Base-by-base conservation (phyloP, 2,329 filamentous ascomycete species). In the Fusarium avenaceum region DNA sequence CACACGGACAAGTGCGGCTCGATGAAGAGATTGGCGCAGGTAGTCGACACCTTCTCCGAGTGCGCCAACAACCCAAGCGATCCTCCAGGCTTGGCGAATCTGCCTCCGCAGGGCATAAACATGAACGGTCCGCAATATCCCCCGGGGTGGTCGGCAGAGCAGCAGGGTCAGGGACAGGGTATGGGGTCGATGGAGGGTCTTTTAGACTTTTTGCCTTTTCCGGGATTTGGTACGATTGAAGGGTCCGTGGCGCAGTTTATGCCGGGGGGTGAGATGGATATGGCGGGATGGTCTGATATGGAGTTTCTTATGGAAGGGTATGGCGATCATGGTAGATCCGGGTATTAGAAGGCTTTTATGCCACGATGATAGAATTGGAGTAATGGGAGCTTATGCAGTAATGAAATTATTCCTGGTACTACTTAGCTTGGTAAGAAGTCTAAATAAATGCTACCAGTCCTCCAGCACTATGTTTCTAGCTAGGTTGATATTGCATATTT, bases 11-110 rank as follows among this genome's bases (percentile, higher is more conserved):
- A 76, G 48, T 70, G 72, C 30, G 73, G 73, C 1, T 74, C 75
- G 13, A 76, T 76, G 75, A 74, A 70, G 39, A 54, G 75, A 6
- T 67, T 76, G 4, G 72, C 75, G 1, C 71, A 57, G 14, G 72
- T 76, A 1, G 66, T 76, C 7, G 74, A 73, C 7, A 68, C 70
- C 0, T 76, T 76, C 43, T 72, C 73, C 8, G 74, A 72, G 3
- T 74, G 73, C 8, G 65, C 69, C 17, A 70, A 66, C 6, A 70
- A 55, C 2, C 52, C 67, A 0, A 57, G 11, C 8, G 63, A 71
- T 30, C 55, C 43, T 6, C 56, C 51, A 1, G 40, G 38, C 3
- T 10, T 42, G 17, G 20, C 47, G 3, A 54, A 49, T 4, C 1
- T 61, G 3, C 52, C 59, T 4, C 51, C 42, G 4, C 64, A 56